Evolutionary conservation across 495 filamentous ascomycete species (phyloP), one percentile per base, ranked within the genome.

Genomic region (Patellaria atrata): DNA sequence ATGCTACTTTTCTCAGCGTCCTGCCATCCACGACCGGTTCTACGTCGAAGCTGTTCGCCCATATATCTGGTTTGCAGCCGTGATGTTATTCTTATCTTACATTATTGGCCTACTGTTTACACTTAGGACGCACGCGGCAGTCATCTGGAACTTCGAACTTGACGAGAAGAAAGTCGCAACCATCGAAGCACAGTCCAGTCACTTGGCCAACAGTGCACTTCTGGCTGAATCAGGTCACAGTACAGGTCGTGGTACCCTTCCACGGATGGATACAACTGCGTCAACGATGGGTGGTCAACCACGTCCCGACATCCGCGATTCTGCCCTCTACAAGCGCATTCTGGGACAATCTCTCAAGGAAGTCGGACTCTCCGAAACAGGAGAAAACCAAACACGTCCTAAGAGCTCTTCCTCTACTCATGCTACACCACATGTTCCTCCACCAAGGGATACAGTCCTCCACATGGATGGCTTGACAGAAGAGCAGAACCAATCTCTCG

Each of bases 71-170:
- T 67, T 91, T 41, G 75, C 80, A 3, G 82, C 89, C 22, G 54
- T 77, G 12, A 69, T 86, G 44, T 67, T 99, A 21, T 97, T 99
- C 59, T 56, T 94, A 13, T 85, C 83, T 0, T 99, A 99, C 54
- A 63, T 89, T 22, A 89, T 96, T 43, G 89, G 89, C 11, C 63
- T 96, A 19, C 84, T 85, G 75, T 99, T 99, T 55, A 99, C 89
- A 4, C 70, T 99, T 4, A 66, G 91, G 40, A 99, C 89, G 2
- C 89, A 99, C 53, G 89, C 89, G 3, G 87, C 89, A 12, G 76
- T 93, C 21, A 99, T 99, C 38, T 99, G 89, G 89, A 86, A 83
- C 50, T 77, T 61, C 17, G 83, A 93, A 41, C 50, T 68, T 2
- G 85, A 94, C 27, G 83, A 92, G 57, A 92, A 91, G 61, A 82